Conservation (phyloP, 306 rosid species). For the Pyrus betulifolia region DNA sequence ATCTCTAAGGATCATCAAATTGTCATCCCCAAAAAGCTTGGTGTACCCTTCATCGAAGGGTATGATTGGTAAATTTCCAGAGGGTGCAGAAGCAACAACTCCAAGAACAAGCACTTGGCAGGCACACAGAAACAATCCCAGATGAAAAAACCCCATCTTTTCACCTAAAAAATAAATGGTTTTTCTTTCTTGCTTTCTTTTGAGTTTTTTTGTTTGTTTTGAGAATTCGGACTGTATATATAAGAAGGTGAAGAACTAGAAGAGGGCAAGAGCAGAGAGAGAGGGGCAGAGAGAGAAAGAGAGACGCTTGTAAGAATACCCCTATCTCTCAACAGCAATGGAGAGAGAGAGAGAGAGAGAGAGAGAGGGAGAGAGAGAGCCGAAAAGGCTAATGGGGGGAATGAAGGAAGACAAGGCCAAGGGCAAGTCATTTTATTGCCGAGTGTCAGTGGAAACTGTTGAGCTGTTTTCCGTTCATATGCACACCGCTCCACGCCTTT, state of each 20-base stretch:
- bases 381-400: slow-evolving; percentile 8
- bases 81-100: slow-evolving; percentile 37
- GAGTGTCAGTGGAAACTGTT: slow-evolving; percentile 21
- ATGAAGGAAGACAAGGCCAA: slow-evolving; percentile 22
- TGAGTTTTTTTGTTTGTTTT: not conserved
- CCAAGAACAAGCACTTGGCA: slow-evolving; percentile 17
- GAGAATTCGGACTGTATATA: not conserved
- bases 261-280: not conserved
- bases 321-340: slow-evolving; percentile 4
- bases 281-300: not conserved
- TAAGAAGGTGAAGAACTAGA: not conserved
- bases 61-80: slow-evolving; percentile 41
- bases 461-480: slow-evolving; percentile 46
- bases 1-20: slow-evolving; percentile 56
- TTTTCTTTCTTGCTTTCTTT: not conserved
- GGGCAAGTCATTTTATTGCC: slow-evolving; percentile 37
- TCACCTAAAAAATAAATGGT: slow-evolving; percentile 7
- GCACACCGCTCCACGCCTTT: slow-evolving; percentile 16
- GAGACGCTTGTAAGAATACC: slow-evolving; percentile 1
- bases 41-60: slow-evolving; percentile 81
- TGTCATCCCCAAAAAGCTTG: slow-evolving; percentile 70
- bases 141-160: slow-evolving; percentile 34
- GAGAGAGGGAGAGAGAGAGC: slow-evolving; percentile 13
- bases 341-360: slow-evolving; percentile 17
- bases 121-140: slow-evolving; percentile 1